Conservation (phyloP, 2,329 filamentous ascomycete genomes). For the Fusarium veterinarium region DNA sequence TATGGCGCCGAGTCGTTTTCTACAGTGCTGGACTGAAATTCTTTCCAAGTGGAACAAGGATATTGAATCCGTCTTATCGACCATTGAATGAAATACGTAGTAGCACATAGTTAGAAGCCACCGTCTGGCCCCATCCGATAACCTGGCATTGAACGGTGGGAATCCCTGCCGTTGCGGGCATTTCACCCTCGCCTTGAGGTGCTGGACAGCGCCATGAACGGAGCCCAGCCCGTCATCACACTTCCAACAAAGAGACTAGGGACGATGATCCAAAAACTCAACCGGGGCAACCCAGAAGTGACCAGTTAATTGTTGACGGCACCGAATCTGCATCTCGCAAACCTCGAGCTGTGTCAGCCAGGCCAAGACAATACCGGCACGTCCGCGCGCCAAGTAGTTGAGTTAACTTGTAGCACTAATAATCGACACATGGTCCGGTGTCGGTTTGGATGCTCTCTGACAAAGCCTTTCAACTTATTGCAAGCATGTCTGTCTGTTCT, state of each 20-base stretch:
- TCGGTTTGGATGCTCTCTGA: constrained; percentile 14
- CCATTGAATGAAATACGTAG: constrained; percentile 37
- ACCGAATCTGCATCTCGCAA: constrained; percentile 38
- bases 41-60: constrained; percentile 26
- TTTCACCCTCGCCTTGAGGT: constrained; percentile 35
- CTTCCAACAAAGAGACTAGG: constrained; percentile 31
- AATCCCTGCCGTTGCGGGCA: constrained; percentile 35
- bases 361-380: constrained; percentile 28
- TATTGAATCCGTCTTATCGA: constrained; percentile 31
- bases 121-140: constrained; percentile 43
- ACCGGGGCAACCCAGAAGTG: constrained; percentile 38
- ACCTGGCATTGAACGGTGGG: constrained; percentile 41
- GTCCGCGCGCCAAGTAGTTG: constrained; percentile 30
- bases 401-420: constrained; percentile 30
- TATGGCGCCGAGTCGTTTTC: constrained; percentile 13
- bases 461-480: constrained; percentile 20
- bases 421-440: constrained; percentile 40
- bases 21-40: constrained; percentile 24
- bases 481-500: constrained; percentile 26
- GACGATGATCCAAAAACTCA: constrained; percentile 43
- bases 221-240: constrained; percentile 42
- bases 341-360: constrained; percentile 38
- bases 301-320: constrained; percentile 31
- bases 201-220: constrained; percentile 27
- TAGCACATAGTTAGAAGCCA: constrained; percentile 41